Conservation (phyloP, 805 yeast genomes). For the Saturnispora quitensis region DNA sequence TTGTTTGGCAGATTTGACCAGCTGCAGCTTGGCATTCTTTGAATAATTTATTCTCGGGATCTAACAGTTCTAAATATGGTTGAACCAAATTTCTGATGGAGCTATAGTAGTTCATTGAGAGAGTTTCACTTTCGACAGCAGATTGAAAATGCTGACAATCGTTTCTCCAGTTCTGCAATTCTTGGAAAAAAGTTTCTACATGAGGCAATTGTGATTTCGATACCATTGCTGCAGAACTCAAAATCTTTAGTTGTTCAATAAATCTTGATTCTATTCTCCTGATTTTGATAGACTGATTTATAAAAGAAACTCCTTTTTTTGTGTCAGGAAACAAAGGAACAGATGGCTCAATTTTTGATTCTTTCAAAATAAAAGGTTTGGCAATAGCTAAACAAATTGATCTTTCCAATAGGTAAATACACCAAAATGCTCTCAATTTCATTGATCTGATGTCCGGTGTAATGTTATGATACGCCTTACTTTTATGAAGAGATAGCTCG, state of each 20-base stretch:
- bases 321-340: conserved; percentile 41
- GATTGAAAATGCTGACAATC: conserved; percentile 38
- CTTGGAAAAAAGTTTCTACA: conserved; percentile 45
- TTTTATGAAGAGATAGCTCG: conserved; percentile 29
- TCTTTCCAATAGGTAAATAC: conserved; percentile 52
- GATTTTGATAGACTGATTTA: conserved; percentile 47
- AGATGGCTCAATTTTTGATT: conserved; percentile 37
- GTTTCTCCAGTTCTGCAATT: conserved; percentile 45
- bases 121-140: conserved; percentile 50
- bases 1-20: conserved; percentile 57
- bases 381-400: conserved; percentile 55
- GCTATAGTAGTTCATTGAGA: conserved; percentile 49
- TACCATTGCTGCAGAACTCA: conserved; percentile 23
- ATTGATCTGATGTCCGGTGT: conserved; percentile 25
- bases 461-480: conserved; percentile 27
- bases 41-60: conserved; percentile 52
- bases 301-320: conserved; percentile 32
- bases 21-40: conserved; percentile 66
- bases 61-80: conserved; percentile 53
- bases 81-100: conserved; percentile 53
- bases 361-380: conserved; percentile 45
- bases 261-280: conserved; percentile 53
- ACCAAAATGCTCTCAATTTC: conserved; percentile 53
- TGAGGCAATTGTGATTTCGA: conserved; percentile 34
- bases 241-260: conserved; percentile 41